Evolutionary conservation across 1,284 basidiomycete genomes (phyloP), one percentile per base, ranked within the genome.

Genomic region (Malassezia yamatoensis): DNA sequence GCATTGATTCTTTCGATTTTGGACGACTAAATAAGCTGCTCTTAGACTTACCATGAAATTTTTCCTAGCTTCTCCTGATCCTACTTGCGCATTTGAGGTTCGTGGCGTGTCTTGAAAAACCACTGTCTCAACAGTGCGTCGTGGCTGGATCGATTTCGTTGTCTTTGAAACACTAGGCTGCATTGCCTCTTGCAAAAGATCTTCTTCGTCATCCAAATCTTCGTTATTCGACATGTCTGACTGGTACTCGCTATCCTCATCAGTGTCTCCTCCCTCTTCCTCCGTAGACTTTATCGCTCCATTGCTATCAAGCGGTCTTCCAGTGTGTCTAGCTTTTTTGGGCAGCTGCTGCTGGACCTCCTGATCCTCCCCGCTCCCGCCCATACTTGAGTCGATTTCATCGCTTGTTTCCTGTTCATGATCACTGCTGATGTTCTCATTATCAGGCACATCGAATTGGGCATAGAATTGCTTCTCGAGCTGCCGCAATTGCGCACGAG

Each of bases 31-130:
- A 40, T 55, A 5, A 55, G 37, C 8, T 29, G 24, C 24, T 29
- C 9, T n/a, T 20, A 9, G 18, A 47, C 54, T 15, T 51, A 56
- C 54, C 54, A 58, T 58, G 34, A 58, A 58, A 12, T 58, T 51
- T 16, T 43, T 47, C n/a, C 55, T 46, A 2, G 43, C 16, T 8
- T 33, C 8, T 32, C n/a, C 44, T 35, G 51, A 18, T 32, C 20
- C 8, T 33, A 11, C 13, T 33, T 34, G 10, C 15, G 29, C 24
- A 37, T 9, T 18, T 20, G 41, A 21, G 29, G 8, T 21, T 29
- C 49, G 32, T 11, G 12, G 6, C 21, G 8, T 1, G 20, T 35
- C 18, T 43, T 45, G 34, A 38, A 58, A 58, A 1, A 58, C 51
- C 20, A 58, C 55, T 24, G 55, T 58, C 50, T 58, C 55, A 5